Conservation (phyloP, 176 grass and related monocot genomes). For the Musa beccarii region DNA sequence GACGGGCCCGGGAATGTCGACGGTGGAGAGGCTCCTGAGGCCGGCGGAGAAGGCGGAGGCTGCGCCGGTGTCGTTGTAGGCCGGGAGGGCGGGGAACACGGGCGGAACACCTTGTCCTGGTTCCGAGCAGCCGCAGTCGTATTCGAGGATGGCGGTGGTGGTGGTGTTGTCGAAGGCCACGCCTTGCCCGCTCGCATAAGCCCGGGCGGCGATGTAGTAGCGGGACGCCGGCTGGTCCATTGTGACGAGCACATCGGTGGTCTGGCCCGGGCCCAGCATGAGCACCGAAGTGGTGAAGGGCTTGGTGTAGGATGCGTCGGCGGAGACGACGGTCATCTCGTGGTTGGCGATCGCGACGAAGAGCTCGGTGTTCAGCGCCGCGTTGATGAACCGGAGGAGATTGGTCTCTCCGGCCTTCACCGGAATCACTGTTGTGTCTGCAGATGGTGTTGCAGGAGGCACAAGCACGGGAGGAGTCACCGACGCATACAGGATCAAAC, state of each 20-base stretch:
- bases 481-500: too few species aligned
- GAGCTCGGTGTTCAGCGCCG: constrained; percentile 77
- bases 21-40: constrained; percentile 34
- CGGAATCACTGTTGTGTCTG: constrained; percentile 45
- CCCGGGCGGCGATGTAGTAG: constrained; percentile 74
- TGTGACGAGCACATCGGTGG: constrained; percentile 81
- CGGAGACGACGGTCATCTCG: constrained; percentile 73
- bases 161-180: constrained; percentile 95
- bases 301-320: constrained; percentile 91
- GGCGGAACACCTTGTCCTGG: background rate
- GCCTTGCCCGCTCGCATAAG: constrained; percentile 72
- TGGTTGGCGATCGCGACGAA: constrained; percentile 70
- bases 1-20: constrained; percentile 30
- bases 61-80: constrained; percentile 69
- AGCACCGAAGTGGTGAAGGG: constrained; percentile 48
- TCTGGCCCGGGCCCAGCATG: constrained; percentile 75
- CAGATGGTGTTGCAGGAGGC: background rate
- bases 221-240: constrained; percentile 38
- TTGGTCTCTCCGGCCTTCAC: constrained; percentile 80
- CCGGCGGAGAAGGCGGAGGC: constrained; percentile 45
- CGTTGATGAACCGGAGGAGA: constrained; percentile 80
- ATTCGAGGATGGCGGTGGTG: constrained; percentile 74
- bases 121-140: constrained; percentile 18
- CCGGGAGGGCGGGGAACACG: constrained; percentile 49
- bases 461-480: too few species aligned